phyloP scores from a whole-genome alignment of 306 rosid genomes.

The Castanea mollissima region DNA sequence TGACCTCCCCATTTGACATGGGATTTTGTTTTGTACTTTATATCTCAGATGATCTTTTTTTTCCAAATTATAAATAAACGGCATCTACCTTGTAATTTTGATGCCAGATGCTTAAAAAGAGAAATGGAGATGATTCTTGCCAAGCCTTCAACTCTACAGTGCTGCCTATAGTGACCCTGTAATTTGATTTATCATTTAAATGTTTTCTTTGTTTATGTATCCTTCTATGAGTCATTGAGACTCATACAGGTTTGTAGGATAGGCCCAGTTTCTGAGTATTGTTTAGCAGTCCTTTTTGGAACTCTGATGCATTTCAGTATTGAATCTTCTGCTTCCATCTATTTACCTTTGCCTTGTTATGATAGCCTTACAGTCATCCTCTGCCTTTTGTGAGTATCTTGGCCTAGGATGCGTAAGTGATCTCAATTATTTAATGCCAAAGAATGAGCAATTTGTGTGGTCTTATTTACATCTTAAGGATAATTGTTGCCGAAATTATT shows the following conservation, averaged over 20 bases:
- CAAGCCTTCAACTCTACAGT: neutral
- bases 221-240: neutral
- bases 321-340: no score
- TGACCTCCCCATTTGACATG: no score
- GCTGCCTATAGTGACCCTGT: neutral
- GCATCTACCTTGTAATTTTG: neutral
- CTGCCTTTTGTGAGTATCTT: no score
- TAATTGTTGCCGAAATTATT: no score
- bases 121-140: neutral
- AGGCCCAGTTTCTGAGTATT: neutral
- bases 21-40: neutral
- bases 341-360: no score
- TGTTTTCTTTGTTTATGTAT: neutral
- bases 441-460: no score
- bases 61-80: neutral
- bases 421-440: no score
- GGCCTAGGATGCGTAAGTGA: no score
- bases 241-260: neutral
- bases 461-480: no score
- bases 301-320: neutral
- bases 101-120: neutral
- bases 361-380: no score
- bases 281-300: neutral
- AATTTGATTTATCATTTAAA: neutral
- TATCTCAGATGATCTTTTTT: neutral